Evolutionary conservation across 176 grass and related monocot species (phyloP).

Genomic region (maize (Zea mays)): Zm-B73-REFERENCE-NAM-5.0 NC_050099.1:187634501-187635000

Average conservation of each 20-base stretch:
- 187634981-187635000: slow-evolving; percentile 17
- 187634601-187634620: slow-evolving; percentile 3
- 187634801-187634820: neutral
- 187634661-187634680: neutral
- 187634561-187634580: neutral
- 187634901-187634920: slow-evolving; percentile 38
- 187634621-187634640: too few species aligned
- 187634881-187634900: neutral
- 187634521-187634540: neutral
- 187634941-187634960: slow-evolving; percentile 27
- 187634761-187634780: slow-evolving; percentile 9
- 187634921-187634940: slow-evolving; percentile 41
- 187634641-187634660: too few species aligned
- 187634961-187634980: neutral
- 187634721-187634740: neutral
- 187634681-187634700: neutral
- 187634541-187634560: neutral
- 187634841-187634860: neutral
- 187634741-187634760: slow-evolving; percentile 20
- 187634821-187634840: neutral
- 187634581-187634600: slow-evolving; percentile 2
- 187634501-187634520: slow-evolving; percentile 14
- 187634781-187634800: too few species aligned
- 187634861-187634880: slow-evolving; percentile 30
- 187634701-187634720: slow-evolving; percentile 1